Base-by-base conservation (phyloP, 495 filamentous ascomycete species). In the Aspergillus indologenus region DNA sequence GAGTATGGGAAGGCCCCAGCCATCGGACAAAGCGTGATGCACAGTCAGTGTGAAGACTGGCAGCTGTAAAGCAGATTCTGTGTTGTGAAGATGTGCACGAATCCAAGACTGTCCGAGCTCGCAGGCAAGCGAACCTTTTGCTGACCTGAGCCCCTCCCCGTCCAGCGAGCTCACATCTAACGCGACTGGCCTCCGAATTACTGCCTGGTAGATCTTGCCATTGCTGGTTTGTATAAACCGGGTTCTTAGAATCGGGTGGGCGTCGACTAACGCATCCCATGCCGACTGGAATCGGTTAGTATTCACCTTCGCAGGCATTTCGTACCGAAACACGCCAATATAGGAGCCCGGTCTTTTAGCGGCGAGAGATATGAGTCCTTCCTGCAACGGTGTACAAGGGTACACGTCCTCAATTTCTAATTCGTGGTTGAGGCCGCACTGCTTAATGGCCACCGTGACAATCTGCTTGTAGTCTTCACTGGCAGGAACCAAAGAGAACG, bases 351-450 rank as follows among this genome's bases (percentile, higher is more conserved):
- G 55, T 2, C 71, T 62, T 34, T 72, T 74, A 42, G 65, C 62
- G 0, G 84, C 82, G 5, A 82, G 61, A 1, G 79, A 77, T 65
- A 85, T 76, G n/a, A 86, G 71, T 1, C 78, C 83, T 63, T 46
- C 43, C 8, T 56, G 53, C 3, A 56, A 29, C 29, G 53, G 20
- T 17, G 53, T 56, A 20, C 53, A 56, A 21, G 40, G 14, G 31
- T 56, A 56, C 1, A 56, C 22, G 18, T 56, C 53, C 21, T 47
- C 53, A 7, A 56, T 29, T 15, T 56, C 53, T 1, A 2, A 6
- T 15, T 40, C 34, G 34, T 40, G 34, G 12, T 40, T 11, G 2
- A 40, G 34, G 2, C 34, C 34, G 12, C 34, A 40, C 12, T 40
- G 34, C 5, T 14, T 4, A 4, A 14, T 40, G 34, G 34, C 12